Evolutionary conservation across 164 flowering plant genomes (phyloP).

Genomic region (Brasenia schreberi): DNA sequence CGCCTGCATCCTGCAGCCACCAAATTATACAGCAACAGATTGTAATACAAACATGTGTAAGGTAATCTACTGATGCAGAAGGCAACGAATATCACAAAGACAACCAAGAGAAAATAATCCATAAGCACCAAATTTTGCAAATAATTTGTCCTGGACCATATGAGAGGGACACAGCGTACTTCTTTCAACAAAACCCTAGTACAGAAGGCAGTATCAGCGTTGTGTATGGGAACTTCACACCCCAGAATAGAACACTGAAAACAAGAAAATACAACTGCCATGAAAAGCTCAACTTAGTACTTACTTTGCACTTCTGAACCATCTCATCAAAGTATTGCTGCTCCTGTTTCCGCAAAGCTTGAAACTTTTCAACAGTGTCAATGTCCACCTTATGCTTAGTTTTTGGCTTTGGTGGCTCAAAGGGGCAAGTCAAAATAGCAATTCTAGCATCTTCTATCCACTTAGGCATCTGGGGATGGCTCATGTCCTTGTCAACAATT

Average conservation of each 20-base stretch:
- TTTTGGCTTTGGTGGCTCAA: constrained; percentile 99
- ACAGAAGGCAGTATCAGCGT: no score
- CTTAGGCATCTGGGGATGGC: constrained; percentile 99
- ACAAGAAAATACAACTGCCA: neutral
- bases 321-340: constrained; percentile 94
- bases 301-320: constrained; percentile 95
- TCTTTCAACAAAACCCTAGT: no score
- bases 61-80: no score
- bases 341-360: constrained; percentile 79
- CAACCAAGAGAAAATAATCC: no score
- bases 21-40: neutral
- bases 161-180: no score
- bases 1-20: constrained; percentile 80
- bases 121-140: no score
- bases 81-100: no score
- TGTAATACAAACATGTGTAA: neutral
- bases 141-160: no score
- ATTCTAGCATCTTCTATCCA: constrained; percentile 79
- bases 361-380: constrained; percentile 91
- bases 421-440: constrained; percentile 97
- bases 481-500: constrained; percentile 96
- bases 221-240: no score
- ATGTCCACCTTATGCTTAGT: constrained; percentile 99
- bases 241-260: no score
- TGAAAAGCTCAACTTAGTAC: neutral